Percentiles rank a stretch among this genome's conserved stretches.
phyloP scores from a whole-genome alignment of 371 early-diverging fungal species.

The Nematocida ironsii region DNA sequence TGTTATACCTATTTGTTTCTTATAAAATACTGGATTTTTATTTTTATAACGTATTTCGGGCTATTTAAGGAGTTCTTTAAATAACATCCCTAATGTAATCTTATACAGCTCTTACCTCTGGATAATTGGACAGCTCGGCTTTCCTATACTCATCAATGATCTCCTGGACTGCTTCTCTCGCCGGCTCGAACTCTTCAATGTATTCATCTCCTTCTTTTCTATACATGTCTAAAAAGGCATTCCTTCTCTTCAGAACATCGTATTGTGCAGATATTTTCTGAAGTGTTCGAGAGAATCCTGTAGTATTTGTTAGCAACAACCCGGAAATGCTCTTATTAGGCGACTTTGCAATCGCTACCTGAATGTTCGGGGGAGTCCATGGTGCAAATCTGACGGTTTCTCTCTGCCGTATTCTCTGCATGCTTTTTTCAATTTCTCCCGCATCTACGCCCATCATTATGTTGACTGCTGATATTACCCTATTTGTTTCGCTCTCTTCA shows the following conservation, averaged over 20 bases:
- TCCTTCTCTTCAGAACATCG: slow-evolving; percentile 86
- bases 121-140: slow-evolving; percentile 46
- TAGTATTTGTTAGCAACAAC: slow-evolving; percentile 92
- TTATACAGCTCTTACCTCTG: neutral
- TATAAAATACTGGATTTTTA: too few species aligned
- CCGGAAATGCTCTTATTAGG: slow-evolving; percentile 80
- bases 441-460: slow-evolving; percentile 71
- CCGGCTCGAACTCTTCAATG: slow-evolving; percentile 63
- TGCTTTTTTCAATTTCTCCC: slow-evolving; percentile 79
- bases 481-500: slow-evolving; percentile 58
- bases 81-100: neutral
- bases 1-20: too few species aligned
- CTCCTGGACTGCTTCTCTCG: slow-evolving; percentile 60
- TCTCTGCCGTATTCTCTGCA: slow-evolving; percentile 85
- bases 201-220: slow-evolving; percentile 71
- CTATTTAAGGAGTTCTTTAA: neutral
- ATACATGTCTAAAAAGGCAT: slow-evolving; percentile 96
- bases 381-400: slow-evolving; percentile 90
- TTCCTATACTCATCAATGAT: slow-evolving; percentile 65
- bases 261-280: slow-evolving; percentile 87
- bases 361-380: slow-evolving; percentile 97
- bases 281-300: slow-evolving; percentile 80
- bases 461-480: slow-evolving; percentile 76
- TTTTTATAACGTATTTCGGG: too few species aligned
- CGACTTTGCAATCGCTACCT: slow-evolving; percentile 73